A percentile compares a stretch with the other conserved stretches of the same genome.
Conservation (phyloP, 2,329 filamentous ascomycete genomes). For the Phyllosticta citribraziliensis region DNA sequence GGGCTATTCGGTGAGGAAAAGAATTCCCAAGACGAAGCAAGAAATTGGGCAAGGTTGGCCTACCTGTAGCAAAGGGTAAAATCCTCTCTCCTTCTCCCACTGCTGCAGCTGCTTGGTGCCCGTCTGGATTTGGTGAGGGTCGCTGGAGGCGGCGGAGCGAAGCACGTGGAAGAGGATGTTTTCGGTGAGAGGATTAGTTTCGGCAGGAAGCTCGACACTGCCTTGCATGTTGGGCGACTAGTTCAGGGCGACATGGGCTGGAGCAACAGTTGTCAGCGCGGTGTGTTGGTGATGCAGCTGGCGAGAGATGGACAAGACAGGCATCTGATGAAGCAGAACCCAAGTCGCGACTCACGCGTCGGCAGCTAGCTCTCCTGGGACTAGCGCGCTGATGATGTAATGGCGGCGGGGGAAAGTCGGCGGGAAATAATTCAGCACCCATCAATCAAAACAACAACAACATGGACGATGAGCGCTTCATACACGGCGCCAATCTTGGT, state of each 20-base stretch:
- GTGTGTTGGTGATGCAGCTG: constrained; percentile 1
- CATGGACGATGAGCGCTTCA: background rate
- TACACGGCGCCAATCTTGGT: background rate
- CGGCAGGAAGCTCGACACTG: constrained; percentile 68
- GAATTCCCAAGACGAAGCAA: background rate
- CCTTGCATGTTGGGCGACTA: constrained; percentile 18
- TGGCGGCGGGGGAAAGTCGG: background rate
- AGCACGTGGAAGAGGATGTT: constrained; percentile 39
- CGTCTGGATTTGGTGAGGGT: constrained; percentile 40
- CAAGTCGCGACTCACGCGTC: constrained; percentile 4
- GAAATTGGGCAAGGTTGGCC: background rate
- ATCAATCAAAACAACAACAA: background rate
- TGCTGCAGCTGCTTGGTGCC: constrained; percentile 43
- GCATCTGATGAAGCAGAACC: background rate
- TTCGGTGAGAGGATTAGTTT: constrained; percentile 53
- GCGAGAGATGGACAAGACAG: background rate
- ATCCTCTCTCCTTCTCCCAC: constrained; percentile 40
- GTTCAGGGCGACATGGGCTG: background rate
- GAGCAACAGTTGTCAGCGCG: background rate
- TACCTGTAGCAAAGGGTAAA: constrained; percentile 39
- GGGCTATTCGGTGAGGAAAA: background rate
- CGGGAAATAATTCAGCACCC: background rate
- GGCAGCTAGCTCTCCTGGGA: background rate
- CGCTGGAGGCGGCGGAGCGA: constrained; percentile 36
- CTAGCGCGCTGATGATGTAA: background rate